These are phyloP conservation scores for Sporothrix sp. DNA, from an alignment of 2,329 filamentous ascomycete species.

Conservation along the genomic window DNA sequence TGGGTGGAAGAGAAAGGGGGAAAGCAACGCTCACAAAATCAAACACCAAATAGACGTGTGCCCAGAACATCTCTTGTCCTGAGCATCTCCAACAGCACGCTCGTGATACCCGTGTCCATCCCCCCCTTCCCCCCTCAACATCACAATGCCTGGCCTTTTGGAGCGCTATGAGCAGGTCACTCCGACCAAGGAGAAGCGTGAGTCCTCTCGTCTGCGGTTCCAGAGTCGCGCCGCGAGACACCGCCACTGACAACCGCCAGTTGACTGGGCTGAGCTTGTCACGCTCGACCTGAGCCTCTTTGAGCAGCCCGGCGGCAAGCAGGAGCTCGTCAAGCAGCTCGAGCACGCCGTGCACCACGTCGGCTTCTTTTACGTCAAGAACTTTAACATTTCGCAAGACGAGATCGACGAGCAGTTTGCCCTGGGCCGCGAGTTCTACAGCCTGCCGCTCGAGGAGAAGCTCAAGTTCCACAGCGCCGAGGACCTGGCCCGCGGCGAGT, in stretches of 20 bases:
- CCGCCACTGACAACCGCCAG: background rate
- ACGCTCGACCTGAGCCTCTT: slow-evolving; percentile 26
- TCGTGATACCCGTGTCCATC: background rate
- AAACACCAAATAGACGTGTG: background rate
- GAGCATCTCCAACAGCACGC: background rate
- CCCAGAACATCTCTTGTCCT: background rate
- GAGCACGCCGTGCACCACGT: slow-evolving; percentile 37
- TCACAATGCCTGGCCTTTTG: slow-evolving; percentile 12
- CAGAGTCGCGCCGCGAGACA: too few relatives aligned
- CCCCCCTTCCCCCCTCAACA: too few relatives aligned
- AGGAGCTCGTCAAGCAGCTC: slow-evolving; percentile 26
- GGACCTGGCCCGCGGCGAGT: slow-evolving; percentile 37
- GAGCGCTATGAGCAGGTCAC: slow-evolving; percentile 17
- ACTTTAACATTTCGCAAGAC: slow-evolving; percentile 46
- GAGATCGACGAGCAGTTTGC: slow-evolving; percentile 47
- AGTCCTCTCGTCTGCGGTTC: background rate
- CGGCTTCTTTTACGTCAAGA: slow-evolving; percentile 47
- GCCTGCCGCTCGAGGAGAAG: slow-evolving; percentile 43
- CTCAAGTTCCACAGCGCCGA: slow-evolving; percentile 33
- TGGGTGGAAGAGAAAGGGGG: background rate
- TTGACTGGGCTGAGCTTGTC: slow-evolving; percentile 18
- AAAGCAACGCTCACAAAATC: background rate
- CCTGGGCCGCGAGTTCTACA: slow-evolving; percentile 39
- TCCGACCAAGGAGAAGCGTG: slow-evolving; percentile 16
- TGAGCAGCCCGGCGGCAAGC: slow-evolving; percentile 25